Evolutionary conservation across 441 rosid genomes (phyloP).

Genomic region (Populus trichocarpa): DNA sequence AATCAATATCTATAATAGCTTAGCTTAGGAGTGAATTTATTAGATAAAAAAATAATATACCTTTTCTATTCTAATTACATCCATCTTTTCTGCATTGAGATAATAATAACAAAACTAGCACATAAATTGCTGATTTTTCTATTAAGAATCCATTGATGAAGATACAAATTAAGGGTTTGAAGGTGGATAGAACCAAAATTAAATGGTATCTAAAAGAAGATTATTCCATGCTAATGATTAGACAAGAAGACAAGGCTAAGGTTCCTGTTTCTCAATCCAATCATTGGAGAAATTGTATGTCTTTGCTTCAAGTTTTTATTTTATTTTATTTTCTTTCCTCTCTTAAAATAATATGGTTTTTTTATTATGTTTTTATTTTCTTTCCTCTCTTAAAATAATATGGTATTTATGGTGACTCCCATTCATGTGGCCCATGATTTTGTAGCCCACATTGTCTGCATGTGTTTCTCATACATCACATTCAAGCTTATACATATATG

Average conservation of each 20-base stretch:
- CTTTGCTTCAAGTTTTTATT: slow-evolving; percentile 7
- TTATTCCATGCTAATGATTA: slow-evolving; percentile 38
- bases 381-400: background rate
- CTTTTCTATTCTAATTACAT: no score
- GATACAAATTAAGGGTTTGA: background rate
- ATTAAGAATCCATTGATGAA: background rate
- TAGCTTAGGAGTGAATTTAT: no score
- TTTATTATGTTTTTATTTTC: background rate
- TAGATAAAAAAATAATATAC: no score
- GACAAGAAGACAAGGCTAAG: slow-evolving; percentile 39
- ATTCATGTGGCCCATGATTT: slow-evolving; percentile 19
- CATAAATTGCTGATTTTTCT: background rate
- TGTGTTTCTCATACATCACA: slow-evolving; percentile 8
- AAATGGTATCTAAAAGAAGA: slow-evolving; percentile 37
- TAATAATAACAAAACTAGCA: background rate
- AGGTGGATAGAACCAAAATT: slow-evolving; percentile 1
- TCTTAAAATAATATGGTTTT: background rate
- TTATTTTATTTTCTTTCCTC: background rate
- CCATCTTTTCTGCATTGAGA: no score
- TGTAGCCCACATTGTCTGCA: slow-evolving; percentile 15
- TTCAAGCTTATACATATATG: background rate
- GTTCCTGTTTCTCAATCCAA: slow-evolving; percentile 25
- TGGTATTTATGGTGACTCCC: slow-evolving; percentile 6
- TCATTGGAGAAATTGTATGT: slow-evolving; percentile 28
- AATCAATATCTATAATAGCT: no score